Base-by-base conservation (phyloP, 352 stramenopile species). In the Globisporangium yorkense region DNA sequence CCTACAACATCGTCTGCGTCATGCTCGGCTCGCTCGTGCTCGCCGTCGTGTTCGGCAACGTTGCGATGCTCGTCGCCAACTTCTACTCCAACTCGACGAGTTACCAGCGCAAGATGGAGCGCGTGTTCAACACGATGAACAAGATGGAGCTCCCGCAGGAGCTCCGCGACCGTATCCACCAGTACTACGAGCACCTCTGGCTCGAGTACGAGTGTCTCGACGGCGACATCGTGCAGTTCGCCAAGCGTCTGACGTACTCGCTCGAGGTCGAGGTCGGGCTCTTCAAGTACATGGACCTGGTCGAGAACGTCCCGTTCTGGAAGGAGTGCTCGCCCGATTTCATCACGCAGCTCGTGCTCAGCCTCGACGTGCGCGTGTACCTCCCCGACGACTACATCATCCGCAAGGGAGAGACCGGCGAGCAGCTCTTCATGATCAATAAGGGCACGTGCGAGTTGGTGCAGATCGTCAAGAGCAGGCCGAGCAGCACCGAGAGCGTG, bases 161-260 rank as follows among this genome's bases (percentile, higher is more conserved):
- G 1, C 46, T 92, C 2, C 78, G 80, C 1, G 75, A 89, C 18
- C 66, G 80, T 20, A 83, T 89, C 35, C 75, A 87, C 39, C 74
- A 87, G 44, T 89, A 88, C 45, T 91, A 84, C 53, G 75, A 80
- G 51, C 78, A 89, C 54, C 47, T 89, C 15, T 88, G 75, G 74
- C 61, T 66, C 29, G 75, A 91, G 56, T 87, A 89, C 54, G 71
- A 89, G 54, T 81, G 72, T 8, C 56, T 89, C 5, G 77, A 89
- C 35, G 75, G 75, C 3, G 70, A 80, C 3, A 60, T 85, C 43
- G 68, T 62, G 12, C 59, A 59, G 15, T 86, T 91, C 48, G 65
- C 73, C 1, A 80, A 83, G 43, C 71, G 85, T 3, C 56, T 91
- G 6, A 73, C 70, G 6, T 75, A 86, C 50, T 88, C 69, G 20